A percentile compares a stretch with the other conserved stretches of the same genome.
These are phyloP conservation scores for Thamnidium elegans DNA, from an alignment of 192 early-diverging fungal genomes.

Conservation along the genomic window DNA sequence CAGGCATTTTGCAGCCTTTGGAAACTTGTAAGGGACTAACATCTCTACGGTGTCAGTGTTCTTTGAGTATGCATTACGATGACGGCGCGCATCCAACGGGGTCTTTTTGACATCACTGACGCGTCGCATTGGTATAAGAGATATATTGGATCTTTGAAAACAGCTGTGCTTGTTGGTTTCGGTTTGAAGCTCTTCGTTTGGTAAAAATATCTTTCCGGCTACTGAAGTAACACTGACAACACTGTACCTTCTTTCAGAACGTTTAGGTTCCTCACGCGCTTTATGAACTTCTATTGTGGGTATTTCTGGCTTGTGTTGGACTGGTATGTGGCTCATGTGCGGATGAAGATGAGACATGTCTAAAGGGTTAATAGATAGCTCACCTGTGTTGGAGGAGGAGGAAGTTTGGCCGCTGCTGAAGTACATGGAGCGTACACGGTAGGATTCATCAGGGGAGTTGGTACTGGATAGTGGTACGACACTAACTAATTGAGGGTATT, in stretches of 20 bases:
- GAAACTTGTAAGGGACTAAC: not conserved
- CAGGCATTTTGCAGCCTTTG: not conserved
- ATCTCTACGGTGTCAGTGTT: not conserved
- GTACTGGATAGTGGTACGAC: too few species aligned
- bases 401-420: not conserved
- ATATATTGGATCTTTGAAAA: not conserved
- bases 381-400: not conserved
- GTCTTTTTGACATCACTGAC: not conserved
- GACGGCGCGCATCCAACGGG: not conserved
- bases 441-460: too few species aligned
- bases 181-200: not conserved
- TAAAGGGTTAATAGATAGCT: too few species aligned
- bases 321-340: too few species aligned
- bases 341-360: not conserved
- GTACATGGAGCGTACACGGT: too few species aligned
- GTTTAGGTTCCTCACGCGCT: too few species aligned
- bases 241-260: not conserved
- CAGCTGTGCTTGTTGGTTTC: not conserved
- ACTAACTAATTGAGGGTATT: too few species aligned
- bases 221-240: not conserved
- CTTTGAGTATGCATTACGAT: not conserved
- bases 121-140: constrained; percentile 3
- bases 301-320: not conserved
- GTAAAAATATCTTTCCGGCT: not conserved
- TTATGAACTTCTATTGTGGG: not conserved